Evolutionary conservation across 371 early-diverging fungal genomes (phyloP).

Genomic region (Rhizopus arrhizus): DNA sequence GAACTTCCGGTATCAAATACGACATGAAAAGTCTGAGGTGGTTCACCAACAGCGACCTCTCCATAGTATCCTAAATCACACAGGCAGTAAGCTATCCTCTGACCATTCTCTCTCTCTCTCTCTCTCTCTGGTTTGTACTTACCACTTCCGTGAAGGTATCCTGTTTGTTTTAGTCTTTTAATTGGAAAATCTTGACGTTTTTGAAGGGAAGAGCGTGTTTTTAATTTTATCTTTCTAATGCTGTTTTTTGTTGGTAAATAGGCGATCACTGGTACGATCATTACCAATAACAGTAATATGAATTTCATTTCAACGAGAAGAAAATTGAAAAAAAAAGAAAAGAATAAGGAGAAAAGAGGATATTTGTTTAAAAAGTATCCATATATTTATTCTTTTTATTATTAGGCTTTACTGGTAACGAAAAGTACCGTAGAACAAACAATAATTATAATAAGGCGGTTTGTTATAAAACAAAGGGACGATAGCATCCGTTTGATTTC

Average conservation of each 20-base stretch:
- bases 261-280: neutral
- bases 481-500: no score
- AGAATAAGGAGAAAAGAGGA: neutral
- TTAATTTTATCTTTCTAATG: neutral
- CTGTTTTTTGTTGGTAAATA: neutral
- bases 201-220: neutral
- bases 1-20: constrained; percentile 79
- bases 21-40: constrained; percentile 64
- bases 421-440: no score
- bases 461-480: no score
- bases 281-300: neutral
- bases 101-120: neutral
- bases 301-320: neutral
- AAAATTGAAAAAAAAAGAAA: neutral
- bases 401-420: no score
- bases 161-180: constrained; percentile 29
- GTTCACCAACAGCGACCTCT: constrained; percentile 60
- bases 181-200: neutral
- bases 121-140: constrained; percentile 7
- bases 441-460: no score
- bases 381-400: no score
- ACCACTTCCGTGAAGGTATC: constrained; percentile 50
- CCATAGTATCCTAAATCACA: constrained; percentile 56
- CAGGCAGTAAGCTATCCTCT: neutral
- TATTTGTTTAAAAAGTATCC: no score